phyloP scores from a whole-genome alignment of 139 green algal species.

The Coelastrella sp. region DNA sequence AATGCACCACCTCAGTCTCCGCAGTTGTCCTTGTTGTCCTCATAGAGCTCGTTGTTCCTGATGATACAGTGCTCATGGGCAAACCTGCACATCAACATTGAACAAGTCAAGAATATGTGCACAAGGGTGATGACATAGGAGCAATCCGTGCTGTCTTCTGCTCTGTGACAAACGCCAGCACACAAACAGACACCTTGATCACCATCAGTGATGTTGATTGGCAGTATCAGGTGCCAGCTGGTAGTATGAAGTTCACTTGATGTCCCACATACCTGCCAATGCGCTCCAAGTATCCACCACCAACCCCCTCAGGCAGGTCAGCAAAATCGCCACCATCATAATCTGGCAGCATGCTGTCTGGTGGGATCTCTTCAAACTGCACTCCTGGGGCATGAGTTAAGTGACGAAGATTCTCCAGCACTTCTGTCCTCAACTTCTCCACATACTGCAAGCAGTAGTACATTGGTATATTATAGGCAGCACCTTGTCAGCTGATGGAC shows the following conservation, averaged over 20 bases:
- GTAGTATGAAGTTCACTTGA: no score
- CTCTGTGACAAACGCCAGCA: no score
- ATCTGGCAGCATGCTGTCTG: slow-evolving; percentile 65
- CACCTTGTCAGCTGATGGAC: not conserved
- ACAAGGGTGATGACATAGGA: no score
- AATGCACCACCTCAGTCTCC: slow-evolving; percentile 41
- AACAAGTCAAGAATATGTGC: not conserved
- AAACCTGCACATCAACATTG: slow-evolving; percentile 47
- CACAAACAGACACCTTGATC: no score
- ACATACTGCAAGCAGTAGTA: slow-evolving; percentile 65
- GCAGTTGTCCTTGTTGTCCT: slow-evolving; percentile 38
- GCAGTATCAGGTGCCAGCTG: not conserved
- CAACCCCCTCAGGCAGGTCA: not conserved
- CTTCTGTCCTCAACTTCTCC: slow-evolving; percentile 71
- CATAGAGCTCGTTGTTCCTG: slow-evolving; percentile 30
- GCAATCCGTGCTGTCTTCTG: no score
- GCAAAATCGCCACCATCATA: slow-evolving; percentile 26
- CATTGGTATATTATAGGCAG: no score
- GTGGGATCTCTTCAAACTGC: slow-evolving; percentile 70
- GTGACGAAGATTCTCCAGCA: slow-evolving; percentile 79
- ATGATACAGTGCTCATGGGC: slow-evolving; percentile 58
- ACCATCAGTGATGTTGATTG: not conserved
- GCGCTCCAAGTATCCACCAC: slow-evolving; percentile 55
- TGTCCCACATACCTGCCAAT: slow-evolving; percentile 39
- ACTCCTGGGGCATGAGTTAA: slow-evolving; percentile 78